phyloP scores from a whole-genome alignment of 345 rosid genomes.

The Gossypium rotundifolium region DNA sequence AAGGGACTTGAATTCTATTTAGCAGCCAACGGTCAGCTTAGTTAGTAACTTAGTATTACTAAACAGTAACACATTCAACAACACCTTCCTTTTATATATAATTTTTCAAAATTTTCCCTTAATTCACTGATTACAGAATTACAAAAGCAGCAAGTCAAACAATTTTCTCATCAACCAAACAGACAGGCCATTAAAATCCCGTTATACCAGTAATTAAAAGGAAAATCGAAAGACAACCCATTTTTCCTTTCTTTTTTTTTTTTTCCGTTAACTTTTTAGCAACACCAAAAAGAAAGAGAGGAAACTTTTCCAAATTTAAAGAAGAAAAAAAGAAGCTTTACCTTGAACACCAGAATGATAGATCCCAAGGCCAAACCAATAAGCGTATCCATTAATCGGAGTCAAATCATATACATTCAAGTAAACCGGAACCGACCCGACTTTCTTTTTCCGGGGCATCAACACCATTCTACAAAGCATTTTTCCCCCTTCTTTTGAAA shows the following conservation, averaged over 20 bases:
- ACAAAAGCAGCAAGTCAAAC: background rate
- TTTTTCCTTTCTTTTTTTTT: background rate
- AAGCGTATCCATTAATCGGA: conserved; percentile 85
- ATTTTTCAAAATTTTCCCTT: background rate
- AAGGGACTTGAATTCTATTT: background rate
- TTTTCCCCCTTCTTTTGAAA: background rate
- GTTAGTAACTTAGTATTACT: background rate
- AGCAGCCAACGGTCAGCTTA: background rate
- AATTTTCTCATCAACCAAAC: conserved; percentile 4
- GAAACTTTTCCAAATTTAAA: conserved; percentile 1
- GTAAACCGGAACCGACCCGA: conserved; percentile 73
- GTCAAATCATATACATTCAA: conserved; percentile 93
- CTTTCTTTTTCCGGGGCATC: conserved; percentile 51
- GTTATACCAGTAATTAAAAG: background rate
- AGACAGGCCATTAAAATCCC: background rate
- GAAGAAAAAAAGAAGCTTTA: conserved; percentile 11
- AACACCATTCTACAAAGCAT: conserved; percentile 57
- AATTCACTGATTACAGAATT: background rate
- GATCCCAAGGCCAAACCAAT: conserved; percentile 91
- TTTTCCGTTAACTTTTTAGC: background rate
- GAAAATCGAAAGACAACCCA: background rate
- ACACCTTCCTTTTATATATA: background rate
- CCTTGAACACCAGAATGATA: conserved; percentile 97
- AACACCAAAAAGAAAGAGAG: conserved; percentile 8
- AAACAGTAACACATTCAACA: background rate